These are phyloP conservation scores for Neofusicoccum umdonicola DNA, from an alignment of 2,329 filamentous ascomycete genomes.

Conservation along the genomic window DNA sequence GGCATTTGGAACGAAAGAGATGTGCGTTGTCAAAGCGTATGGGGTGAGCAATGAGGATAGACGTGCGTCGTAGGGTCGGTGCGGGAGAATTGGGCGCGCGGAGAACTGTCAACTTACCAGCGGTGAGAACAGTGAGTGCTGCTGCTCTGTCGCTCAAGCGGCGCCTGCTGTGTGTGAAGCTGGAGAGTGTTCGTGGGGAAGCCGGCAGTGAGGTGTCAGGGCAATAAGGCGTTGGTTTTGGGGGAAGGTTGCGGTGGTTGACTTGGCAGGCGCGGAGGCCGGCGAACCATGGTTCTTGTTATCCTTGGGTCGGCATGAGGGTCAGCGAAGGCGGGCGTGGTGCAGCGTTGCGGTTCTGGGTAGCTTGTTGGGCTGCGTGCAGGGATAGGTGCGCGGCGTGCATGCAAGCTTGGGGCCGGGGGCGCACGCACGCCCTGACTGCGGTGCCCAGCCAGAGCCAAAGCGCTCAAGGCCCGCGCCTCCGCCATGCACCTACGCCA, in stretches of 20 bases:
- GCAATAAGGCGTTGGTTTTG: neutral
- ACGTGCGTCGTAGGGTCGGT: neutral
- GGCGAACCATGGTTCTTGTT: conserved; percentile 12
- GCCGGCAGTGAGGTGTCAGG: neutral
- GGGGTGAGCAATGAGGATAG: neutral
- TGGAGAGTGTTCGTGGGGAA: neutral
- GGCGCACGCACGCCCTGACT: neutral
- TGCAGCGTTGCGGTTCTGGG: conserved; percentile 12
- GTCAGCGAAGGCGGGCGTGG: conserved; percentile 1
- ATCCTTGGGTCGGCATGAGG: neutral
- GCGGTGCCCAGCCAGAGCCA: neutral
- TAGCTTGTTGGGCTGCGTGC: conserved; percentile 13
- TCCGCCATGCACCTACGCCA: neutral
- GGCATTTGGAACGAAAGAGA: conserved; percentile 5
- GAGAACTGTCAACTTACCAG: neutral
- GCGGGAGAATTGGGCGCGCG: neutral
- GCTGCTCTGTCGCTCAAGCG: neutral
- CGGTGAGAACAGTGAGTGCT: neutral
- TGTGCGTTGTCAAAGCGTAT: neutral
- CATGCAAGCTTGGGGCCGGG: neutral
- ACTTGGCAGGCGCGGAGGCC: conserved; percentile 5
- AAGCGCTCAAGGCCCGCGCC: too few relatives aligned
- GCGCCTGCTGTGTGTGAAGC: conserved; percentile 1
- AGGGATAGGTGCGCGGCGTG: neutral
- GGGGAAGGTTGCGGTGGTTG: neutral